A percentile compares a stretch with the other conserved stretches of the same genome.
These are phyloP conservation scores for Fraxinus greggii DNA, from an alignment of 305 asterid species.

Conservation along the genomic window DNA sequence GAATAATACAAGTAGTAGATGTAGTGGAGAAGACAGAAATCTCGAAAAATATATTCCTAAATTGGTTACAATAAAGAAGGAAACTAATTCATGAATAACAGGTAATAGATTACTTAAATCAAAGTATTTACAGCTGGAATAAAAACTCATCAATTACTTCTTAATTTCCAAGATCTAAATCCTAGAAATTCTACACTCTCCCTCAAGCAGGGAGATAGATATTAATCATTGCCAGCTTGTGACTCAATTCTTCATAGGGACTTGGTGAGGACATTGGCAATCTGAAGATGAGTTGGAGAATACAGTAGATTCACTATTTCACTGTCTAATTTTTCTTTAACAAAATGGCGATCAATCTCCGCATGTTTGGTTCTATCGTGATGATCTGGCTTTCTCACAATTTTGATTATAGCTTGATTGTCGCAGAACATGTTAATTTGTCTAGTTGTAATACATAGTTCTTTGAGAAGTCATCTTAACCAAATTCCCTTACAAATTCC, in stretches of 20 bases:
- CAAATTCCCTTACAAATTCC: background rate
- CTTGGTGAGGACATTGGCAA: background rate
- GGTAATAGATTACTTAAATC: background rate
- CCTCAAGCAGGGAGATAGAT: background rate
- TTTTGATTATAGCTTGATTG: background rate
- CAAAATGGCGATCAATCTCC: background rate
- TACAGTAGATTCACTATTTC: background rate
- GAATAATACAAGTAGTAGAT: background rate
- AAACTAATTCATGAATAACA: background rate
- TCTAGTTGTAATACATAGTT: background rate
- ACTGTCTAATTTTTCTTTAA: background rate
- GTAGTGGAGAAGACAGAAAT: background rate
- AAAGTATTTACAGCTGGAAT: background rate
- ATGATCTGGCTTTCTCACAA: background rate
- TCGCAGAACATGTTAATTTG: background rate
- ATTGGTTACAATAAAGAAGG: background rate
- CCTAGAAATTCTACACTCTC: background rate
- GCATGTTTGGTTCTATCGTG: background rate
- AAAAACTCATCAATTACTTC: background rate
- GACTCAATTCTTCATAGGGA: background rate
- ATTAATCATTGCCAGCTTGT: background rate
- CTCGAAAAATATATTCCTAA: background rate
- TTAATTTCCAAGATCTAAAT: background rate
- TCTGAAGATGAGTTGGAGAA: background rate
- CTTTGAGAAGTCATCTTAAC: background rate